Evolutionary conservation across 257 asterid genomes (phyloP).

Genomic region (Striga asiatica): DNA sequence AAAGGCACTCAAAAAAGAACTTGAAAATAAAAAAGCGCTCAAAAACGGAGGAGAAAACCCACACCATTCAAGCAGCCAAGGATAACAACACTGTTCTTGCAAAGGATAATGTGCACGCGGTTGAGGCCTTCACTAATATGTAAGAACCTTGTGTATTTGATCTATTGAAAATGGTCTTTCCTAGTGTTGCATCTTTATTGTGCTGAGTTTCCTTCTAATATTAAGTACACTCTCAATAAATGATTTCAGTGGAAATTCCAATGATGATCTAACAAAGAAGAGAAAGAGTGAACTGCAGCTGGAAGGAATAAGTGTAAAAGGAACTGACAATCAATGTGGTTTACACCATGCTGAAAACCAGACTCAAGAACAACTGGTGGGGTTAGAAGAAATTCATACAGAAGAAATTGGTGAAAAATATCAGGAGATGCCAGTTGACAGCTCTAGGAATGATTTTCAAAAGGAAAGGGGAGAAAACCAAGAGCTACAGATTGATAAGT

Average conservation of each 20-base stretch:
- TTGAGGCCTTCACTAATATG: slow-evolving; percentile 24
- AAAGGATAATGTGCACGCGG: slow-evolving; percentile 22
- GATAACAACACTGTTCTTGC: too few species aligned
- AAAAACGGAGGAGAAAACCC: slow-evolving; percentile 23
- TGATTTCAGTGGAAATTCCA: slow-evolving; percentile 23
- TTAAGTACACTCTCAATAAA: slow-evolving; percentile 23
- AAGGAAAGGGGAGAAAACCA: slow-evolving; percentile 24
- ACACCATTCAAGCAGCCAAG: slow-evolving; percentile 21
- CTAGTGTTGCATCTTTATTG: slow-evolving; percentile 11
- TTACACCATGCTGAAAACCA: slow-evolving; percentile 14
- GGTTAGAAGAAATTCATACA: slow-evolving; percentile 15
- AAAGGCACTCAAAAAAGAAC: too few species aligned
- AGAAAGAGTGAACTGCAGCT: slow-evolving; percentile 29
- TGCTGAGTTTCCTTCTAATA: slow-evolving; percentile 7
- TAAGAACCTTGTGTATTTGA: slow-evolving; percentile 21
- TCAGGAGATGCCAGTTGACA: too few species aligned
- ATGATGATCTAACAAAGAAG: slow-evolving; percentile 36
- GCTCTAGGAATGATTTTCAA: too few species aligned
- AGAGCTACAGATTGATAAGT: slow-evolving; percentile 33
- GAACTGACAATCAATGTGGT: slow-evolving; percentile 13
- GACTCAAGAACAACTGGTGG: slow-evolving; percentile 19
- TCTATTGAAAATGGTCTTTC: slow-evolving; percentile 3
- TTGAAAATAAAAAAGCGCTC: too few species aligned
- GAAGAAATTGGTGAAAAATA: slow-evolving; percentile 19
- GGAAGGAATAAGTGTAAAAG: slow-evolving; percentile 21